Base-by-base conservation (phyloP, 1,284 basidiomycete genomes). In the Irpex sp. region DNA sequence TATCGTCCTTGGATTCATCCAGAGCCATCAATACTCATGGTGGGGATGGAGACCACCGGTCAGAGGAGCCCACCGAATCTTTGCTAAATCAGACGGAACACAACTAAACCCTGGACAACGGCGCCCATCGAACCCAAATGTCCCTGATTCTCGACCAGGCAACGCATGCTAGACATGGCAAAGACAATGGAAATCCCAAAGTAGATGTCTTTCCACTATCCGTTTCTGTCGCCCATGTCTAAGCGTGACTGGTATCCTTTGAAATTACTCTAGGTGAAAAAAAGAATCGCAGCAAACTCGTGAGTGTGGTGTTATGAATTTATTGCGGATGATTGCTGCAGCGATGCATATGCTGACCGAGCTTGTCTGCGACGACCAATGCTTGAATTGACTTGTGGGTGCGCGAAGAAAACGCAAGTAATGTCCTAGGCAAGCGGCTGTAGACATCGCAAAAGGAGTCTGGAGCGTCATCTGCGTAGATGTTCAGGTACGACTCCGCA, bases 171-270 rank as follows among this genome's bases (percentile, higher is more conserved):
- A 17, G 8, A 26, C 31, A 15, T 17, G 34, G 21, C 54, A 26
- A 56, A 56, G 11, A 56, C 54, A 56, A 56, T 56, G 54, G 54
- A 26, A 36, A 36, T 34, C 54, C 54, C 8, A 56, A 56, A 56
- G 26, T 26, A 26, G 54, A 56, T 11, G 54, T 56, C 54, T 56
- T 56, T 56, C 26, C 21, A 26, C 9, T 56, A 7, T 56, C 54
- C 54, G 11, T 21, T n/a, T 51, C 13, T 56, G 21, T 56, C 17
- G 49, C 17, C 17, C 49, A 52, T 52, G 8, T 44, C 40, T 44
- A 9, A 11, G 49, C 17, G 49, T 52, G 49, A 52, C 54, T 8
- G 11, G 26, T 56, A 56, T 21, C 26, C 26, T 26, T 26, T 26
- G 26, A 26, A 26, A 26, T 26, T 26, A 26, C 26, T 26, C 26